Conservation (phyloP, 2,329 filamentous ascomycete species). For the Rhytidhysteron rufulum region DNA sequence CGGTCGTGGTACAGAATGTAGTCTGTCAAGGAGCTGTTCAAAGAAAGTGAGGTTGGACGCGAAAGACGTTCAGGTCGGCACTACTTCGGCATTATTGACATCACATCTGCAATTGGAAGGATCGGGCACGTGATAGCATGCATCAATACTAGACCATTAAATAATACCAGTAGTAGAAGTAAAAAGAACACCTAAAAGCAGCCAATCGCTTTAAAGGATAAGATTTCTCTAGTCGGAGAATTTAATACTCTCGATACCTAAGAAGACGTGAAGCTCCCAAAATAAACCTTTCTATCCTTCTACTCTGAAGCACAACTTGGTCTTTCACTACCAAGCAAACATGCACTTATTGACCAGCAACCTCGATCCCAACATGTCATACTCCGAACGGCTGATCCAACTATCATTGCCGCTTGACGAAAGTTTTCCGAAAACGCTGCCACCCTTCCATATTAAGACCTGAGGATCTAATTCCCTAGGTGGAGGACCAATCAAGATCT, state of each 20-base stretch:
- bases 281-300: too few relatives aligned
- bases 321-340: constrained; percentile 38
- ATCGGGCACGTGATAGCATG: too few relatives aligned
- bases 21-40: too few relatives aligned
- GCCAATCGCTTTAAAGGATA: too few relatives aligned
- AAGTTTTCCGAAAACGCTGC: constrained; percentile 90
- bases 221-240: too few relatives aligned
- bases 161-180: too few relatives aligned
- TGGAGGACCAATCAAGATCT: constrained; percentile 63
- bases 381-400: constrained; percentile 86
- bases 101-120: too few relatives aligned
- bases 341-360: constrained; percentile 57
- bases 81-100: not conserved
- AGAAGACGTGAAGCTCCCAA: too few relatives aligned
- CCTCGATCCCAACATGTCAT: constrained; percentile 77
- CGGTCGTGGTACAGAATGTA: not conserved
- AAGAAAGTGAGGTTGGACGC: not conserved
- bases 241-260: too few relatives aligned
- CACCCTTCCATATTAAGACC: constrained; percentile 97
- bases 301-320: too few relatives aligned
- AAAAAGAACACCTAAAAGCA: too few relatives aligned
- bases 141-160: too few relatives aligned
- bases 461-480: constrained; percentile 94
- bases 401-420: constrained; percentile 78
- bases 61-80: not conserved